Base-by-base conservation (phyloP, 176 grass and related monocot species). In the Thinopyrum elongatum region DNA sequence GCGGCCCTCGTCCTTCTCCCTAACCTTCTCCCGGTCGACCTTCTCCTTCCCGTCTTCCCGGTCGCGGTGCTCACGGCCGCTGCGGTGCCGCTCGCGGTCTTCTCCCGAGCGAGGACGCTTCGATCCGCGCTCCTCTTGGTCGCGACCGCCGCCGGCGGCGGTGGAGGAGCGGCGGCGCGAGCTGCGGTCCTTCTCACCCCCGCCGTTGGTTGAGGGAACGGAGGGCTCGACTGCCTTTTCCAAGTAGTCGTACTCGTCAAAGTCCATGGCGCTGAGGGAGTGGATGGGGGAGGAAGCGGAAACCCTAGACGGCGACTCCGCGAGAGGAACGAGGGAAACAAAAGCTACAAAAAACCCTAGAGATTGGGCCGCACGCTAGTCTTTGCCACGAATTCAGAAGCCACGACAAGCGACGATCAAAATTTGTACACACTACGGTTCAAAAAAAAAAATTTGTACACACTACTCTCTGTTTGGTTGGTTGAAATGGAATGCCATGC, bases 181-280 rank as follows among this genome's bases (percentile, higher is more conserved):
- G 23, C 85, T 55, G 78, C 91, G 86, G 47, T 98, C 96, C 92
- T 94, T 95, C 65, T 91, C 88, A 21, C 65, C 89, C 26, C 89
- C 87, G 42, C 87, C 80, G 84, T 98, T 95, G 59, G 82, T 66
- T 62, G 77, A 63, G 7, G 77, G 42, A 9, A 77, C 80, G 10
- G 91, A 59, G 27, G 89, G 87, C 76, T 95, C 96, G 13, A 98
- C 96, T 34, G 90, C 79, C 90, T 95, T 98, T 70, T 98, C 96
- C 53, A 98, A 77, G 86, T 98, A 98, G 28, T 98, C 96, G 84
- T 98, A 98, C 82, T 98, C 96, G 65, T 98, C 96, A 76, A 98
- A 98, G 12, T 98, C 93, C 96, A 95, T 95, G 69, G 83, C 66
- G 42, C 57, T 67, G 75, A 28, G 26, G 33, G 88, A 11, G 65